These are phyloP conservation scores for Saxophila tyrrhenica DNA, from an alignment of 495 filamentous ascomycete species.

Conservation along the genomic window DNA sequence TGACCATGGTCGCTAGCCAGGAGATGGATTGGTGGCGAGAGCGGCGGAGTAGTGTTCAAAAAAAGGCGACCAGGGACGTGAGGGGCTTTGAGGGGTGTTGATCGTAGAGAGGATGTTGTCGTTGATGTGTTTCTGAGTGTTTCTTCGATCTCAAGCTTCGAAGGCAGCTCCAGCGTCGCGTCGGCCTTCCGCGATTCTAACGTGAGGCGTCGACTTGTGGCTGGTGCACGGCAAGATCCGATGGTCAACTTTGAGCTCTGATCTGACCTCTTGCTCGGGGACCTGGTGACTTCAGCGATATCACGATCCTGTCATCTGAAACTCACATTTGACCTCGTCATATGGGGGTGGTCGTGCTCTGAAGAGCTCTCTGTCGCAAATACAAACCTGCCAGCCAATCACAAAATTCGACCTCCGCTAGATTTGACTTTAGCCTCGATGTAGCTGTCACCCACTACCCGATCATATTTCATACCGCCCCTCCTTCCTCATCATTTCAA, in stretches of 20 bases:
- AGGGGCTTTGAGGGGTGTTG: too few species aligned
- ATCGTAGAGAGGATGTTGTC: too few species aligned
- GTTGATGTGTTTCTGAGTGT: slow-evolving; percentile 2
- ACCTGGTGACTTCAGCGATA: too few species aligned
- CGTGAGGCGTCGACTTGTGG: too few species aligned
- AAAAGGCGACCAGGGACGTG: too few species aligned
- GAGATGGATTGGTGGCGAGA: not conserved
- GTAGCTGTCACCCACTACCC: not conserved
- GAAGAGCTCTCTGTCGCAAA: too few species aligned
- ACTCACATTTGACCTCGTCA: too few species aligned
- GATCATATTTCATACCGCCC: not conserved
- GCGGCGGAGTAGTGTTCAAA: too few species aligned
- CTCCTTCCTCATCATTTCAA: not conserved
- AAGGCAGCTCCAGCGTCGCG: not conserved
- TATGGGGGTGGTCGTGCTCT: too few species aligned
- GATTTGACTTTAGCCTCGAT: not conserved
- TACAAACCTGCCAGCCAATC: not conserved
- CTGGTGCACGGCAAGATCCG: not conserved
- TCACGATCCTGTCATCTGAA: too few species aligned
- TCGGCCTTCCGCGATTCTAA: not conserved
- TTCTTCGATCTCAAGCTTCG: not conserved
- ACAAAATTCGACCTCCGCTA: not conserved
- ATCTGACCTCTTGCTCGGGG: too few species aligned
- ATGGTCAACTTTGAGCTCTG: too few species aligned
- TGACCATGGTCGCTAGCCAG: slow-evolving; percentile 8